A percentile compares a stretch with the other conserved stretches of the same genome.
Conservation (phyloP, 164 flowering plant species). For the Sedum album region DNA sequence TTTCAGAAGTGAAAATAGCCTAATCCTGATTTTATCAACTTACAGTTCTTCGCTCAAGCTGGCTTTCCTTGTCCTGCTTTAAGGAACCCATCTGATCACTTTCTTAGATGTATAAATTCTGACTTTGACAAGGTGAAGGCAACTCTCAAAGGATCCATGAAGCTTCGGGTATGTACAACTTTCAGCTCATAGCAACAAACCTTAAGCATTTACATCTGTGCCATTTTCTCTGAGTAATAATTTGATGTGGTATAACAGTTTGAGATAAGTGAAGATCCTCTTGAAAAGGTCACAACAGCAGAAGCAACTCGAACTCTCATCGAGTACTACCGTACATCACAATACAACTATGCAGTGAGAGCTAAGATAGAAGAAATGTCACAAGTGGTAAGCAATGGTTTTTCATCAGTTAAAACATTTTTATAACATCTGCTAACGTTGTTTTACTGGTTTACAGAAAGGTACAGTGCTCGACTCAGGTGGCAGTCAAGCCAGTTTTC, state of each 20-base stretch:
- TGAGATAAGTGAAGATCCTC: constrained; percentile 67
- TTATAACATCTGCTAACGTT: not conserved
- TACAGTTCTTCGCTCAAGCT: constrained; percentile 93
- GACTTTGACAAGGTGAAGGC: constrained; percentile 96
- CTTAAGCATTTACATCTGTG: too few species aligned
- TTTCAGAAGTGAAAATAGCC: not conserved
- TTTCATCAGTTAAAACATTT: too few species aligned
- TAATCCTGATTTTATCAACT: not conserved
- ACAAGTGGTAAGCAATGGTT: constrained; percentile 66
- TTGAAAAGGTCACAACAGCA: constrained; percentile 72
- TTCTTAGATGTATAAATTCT: constrained; percentile 80
- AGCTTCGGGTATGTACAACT: constrained; percentile 49
- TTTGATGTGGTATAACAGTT: constrained; percentile 32
- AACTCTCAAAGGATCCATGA: constrained; percentile 91
- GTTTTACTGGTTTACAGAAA: constrained; percentile 40
- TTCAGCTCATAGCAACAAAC: not conserved
- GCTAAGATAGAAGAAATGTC: constrained; percentile 68
- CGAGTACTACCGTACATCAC: constrained; percentile 49
- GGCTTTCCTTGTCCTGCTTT: constrained; percentile 95
- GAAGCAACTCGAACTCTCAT: constrained; percentile 74
- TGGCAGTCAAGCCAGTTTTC: constrained; percentile 39
- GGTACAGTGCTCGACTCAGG: constrained; percentile 84
- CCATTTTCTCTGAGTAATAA: too few species aligned
- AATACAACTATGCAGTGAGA: constrained; percentile 40
- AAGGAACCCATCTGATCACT: constrained; percentile 94